Conservation (phyloP, 2,329 filamentous ascomycete species). For the Scytalidium sp. region DNA sequence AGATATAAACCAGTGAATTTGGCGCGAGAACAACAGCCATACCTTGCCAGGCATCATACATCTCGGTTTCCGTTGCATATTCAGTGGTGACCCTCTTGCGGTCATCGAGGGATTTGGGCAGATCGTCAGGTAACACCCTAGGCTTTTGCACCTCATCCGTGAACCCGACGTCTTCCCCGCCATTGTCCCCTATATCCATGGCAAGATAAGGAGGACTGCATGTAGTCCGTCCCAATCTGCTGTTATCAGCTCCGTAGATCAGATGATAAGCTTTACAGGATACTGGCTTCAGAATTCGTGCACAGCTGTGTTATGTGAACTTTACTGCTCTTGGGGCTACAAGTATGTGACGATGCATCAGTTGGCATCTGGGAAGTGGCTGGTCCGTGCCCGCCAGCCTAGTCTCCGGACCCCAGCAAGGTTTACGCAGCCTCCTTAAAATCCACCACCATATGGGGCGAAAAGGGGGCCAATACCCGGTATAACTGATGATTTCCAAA, state of each 20-base stretch:
- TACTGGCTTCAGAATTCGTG: background rate
- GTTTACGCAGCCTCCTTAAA: too few species aligned
- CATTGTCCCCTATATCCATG: conserved; percentile 59
- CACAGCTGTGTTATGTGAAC: background rate
- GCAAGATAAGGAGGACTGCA: conserved; percentile 29
- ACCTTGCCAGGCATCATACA: conserved; percentile 99
- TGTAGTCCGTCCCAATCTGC: conserved; percentile 21
- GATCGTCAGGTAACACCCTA: conserved; percentile 69
- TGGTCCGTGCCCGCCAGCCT: too few species aligned
- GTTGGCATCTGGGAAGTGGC: too few species aligned
- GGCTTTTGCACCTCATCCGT: conserved; percentile 51
- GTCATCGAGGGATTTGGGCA: conserved; percentile 91
- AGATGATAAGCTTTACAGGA: background rate
- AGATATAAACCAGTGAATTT: background rate
- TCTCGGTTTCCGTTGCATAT: conserved; percentile 80
- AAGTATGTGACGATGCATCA: too few species aligned
- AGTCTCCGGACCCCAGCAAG: too few species aligned
- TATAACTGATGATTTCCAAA: too few species aligned
- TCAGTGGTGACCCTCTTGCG: conserved; percentile 62
- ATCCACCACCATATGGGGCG: too few species aligned
- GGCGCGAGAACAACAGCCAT: conserved; percentile 10
- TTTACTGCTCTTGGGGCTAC: background rate
- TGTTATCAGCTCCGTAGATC: background rate
- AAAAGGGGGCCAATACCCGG: too few species aligned
- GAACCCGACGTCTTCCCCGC: conserved; percentile 45